Conservation (phyloP, 1,284 basidiomycete genomes). For the Phylloboletellus chloephorus region DNA sequence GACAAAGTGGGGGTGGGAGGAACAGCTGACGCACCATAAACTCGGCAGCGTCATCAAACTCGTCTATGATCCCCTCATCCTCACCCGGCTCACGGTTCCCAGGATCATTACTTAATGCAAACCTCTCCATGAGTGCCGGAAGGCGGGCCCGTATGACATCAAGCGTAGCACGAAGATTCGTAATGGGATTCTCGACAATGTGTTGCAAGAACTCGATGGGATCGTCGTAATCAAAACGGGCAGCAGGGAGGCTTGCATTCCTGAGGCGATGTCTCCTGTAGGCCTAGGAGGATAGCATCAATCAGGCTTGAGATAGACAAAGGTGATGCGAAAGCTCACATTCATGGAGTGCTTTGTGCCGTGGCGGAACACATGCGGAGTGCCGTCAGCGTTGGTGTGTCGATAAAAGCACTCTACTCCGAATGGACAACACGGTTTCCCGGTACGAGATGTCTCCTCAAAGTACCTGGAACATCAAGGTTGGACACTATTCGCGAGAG, state of each 20-base stretch:
- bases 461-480: constrained; percentile 49
- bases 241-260: constrained; percentile 11
- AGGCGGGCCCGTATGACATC: constrained; percentile 32
- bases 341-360: constrained; percentile 53
- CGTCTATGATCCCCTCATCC: constrained; percentile 14
- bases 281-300: constrained; percentile 13
- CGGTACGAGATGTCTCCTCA: constrained; percentile 40
- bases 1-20: constrained; percentile 21
- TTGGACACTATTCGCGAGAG: constrained; percentile 1
- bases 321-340: constrained; percentile 25
- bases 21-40: constrained; percentile 19
- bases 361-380: constrained; percentile 47
- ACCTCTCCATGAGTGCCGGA: constrained; percentile 25
- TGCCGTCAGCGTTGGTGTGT: constrained; percentile 61
- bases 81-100: constrained; percentile 6
- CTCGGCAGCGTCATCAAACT: constrained; percentile 16
- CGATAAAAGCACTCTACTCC: constrained; percentile 73
- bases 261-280: constrained; percentile 27
- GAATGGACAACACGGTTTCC: constrained; percentile 60
- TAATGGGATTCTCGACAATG: constrained; percentile 27
- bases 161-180: constrained; percentile 29
- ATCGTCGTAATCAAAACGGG: constrained; percentile 26
- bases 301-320: background rate
- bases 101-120: constrained; percentile 11
- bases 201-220: constrained; percentile 27